Percentiles rank a stretch among this genome's conserved stretches.
Evolutionary conservation across 768 basidiomycete species (phyloP).

Genomic region (Leccinum olivaceopallidum): DNA sequence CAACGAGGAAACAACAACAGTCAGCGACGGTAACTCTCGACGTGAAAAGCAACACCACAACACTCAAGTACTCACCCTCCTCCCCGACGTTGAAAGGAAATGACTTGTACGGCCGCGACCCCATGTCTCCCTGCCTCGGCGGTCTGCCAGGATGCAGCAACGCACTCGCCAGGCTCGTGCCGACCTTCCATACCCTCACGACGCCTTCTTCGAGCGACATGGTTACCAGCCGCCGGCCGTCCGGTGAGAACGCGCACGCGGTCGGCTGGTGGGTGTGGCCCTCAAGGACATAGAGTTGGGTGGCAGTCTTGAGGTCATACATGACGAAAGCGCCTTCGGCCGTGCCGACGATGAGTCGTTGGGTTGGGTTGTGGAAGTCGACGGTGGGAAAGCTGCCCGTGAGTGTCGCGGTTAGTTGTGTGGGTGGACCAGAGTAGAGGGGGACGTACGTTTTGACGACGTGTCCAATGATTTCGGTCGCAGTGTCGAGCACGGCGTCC

Average conservation of each 20-base stretch:
- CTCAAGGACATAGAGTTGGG: constrained; percentile 91
- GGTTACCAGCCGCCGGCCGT: constrained; percentile 87
- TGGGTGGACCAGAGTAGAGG: background rate
- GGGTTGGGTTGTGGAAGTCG: constrained; percentile 88
- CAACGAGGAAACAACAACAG: background rate
- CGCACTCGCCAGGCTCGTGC: constrained; percentile 74
- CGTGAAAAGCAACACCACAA: background rate
- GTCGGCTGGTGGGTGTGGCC: constrained; percentile 81
- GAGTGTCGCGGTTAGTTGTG: background rate
- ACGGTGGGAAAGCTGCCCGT: constrained; percentile 77
- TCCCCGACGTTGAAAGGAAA: constrained; percentile 83
- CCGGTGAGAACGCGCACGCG: constrained; percentile 90
- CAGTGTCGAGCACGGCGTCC: constrained; percentile 86
- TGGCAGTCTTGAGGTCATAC: constrained; percentile 97
- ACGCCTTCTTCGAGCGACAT: constrained; percentile 82
- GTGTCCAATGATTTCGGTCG: constrained; percentile 91
- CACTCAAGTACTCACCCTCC: constrained; percentile 55
- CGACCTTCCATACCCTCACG: constrained; percentile 96
- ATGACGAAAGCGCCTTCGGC: constrained; percentile 92
- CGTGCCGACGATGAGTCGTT: constrained; percentile 91
- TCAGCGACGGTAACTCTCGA: background rate
- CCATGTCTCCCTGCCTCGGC: constrained; percentile 82
- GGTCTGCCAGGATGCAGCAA: constrained; percentile 91
- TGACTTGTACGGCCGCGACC: constrained; percentile 86
- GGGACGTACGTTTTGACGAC: constrained; percentile 84